Evolutionary conservation across 371 early-diverging fungal species (phyloP).

Genomic region (Actinomortierella wolfii): DNA sequence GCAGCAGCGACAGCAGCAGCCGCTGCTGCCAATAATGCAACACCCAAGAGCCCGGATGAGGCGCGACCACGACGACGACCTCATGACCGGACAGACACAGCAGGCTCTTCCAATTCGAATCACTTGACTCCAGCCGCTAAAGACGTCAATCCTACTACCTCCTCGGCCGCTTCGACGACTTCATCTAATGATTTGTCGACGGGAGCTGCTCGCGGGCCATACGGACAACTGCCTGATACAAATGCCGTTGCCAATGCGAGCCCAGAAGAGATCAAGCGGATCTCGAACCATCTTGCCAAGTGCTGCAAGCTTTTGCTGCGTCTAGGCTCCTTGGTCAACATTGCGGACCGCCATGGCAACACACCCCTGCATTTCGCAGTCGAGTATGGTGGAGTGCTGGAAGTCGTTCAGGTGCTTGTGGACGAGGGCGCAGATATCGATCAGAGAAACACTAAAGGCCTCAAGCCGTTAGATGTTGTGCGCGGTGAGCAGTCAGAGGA

Average conservation of each 20-base stretch:
- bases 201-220: conserved; percentile 12
- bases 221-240: conserved; percentile 17
- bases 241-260: conserved; percentile 22
- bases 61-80: conserved; percentile 9
- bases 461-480: conserved; percentile 57
- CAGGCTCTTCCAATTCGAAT: conserved; percentile 25
- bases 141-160: conserved; percentile 12
- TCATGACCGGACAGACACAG: conserved; percentile 27
- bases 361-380: conserved; percentile 75
- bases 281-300: conserved; percentile 49
- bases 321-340: conserved; percentile 62
- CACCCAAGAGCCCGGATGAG: conserved; percentile 7
- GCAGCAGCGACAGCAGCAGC: not conserved
- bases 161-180: conserved; percentile 37
- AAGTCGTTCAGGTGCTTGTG: conserved; percentile 57
- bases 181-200: conserved; percentile 36
- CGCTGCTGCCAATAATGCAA: not conserved
- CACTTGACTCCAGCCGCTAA: conserved; percentile 27
- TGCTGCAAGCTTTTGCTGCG: conserved; percentile 59
- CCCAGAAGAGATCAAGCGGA: conserved; percentile 33
- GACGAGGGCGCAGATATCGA: conserved; percentile 55
- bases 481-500: conserved; percentile 44
- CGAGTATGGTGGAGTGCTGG: conserved; percentile 59
- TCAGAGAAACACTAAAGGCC: conserved; percentile 55
- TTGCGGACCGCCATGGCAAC: conserved; percentile 66